Base-by-base conservation (phyloP, 371 early-diverging fungal species). In the Apophysomyces elegans region DNA sequence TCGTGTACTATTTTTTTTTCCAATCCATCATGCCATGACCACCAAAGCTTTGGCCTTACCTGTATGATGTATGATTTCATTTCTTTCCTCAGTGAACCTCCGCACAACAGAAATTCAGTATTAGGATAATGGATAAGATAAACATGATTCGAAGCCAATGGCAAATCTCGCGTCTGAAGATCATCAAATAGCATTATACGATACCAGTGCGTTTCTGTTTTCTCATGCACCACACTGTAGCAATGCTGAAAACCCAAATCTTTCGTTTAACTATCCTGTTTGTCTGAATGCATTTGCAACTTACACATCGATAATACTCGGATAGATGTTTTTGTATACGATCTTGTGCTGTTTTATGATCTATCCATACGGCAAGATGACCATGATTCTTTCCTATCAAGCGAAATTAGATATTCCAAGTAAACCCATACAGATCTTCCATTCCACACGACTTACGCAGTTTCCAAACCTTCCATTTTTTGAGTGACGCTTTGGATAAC, bases 61-160 rank as follows among this genome's bases (percentile, higher is more conserved):
- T 84, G 80, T 54, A 74, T 59, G 9, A 84, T 64, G 59, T 75
- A 80, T 18, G 70, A 71, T 11, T 66, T 71, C 61, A 74, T 62
- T 7, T 80, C 77, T 6, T 63, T 63, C 16, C 66, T 73, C 47
- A 78, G 67, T 7, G 32, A 57, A 5, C 68, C 68, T 26, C 62
- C 45, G 8, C 69, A 67, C 9, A 84, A 21, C 5, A 85, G 47
- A 65, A 78, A 80, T 6, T 79, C 78, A 13, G 85, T 85, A 56
- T 74, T 66, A 11, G 74, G 79, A 66, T 78, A 76, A 67, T 77
- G 80, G 2, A 84, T 72, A n/a, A 85, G 56, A 41, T 79, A 81
- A 1, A 73, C 71, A 54, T 73, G 65, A 6, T 69, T 63, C 16
- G 62, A 59, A 1, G 58, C 11, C 16, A 26, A 26, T 26, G 85